A percentile compares a stretch with the other conserved stretches of the same genome.
phyloP scores from a whole-genome alignment of 2,329 filamentous ascomycete species.

The Talaromyces atroroseus region DNA sequence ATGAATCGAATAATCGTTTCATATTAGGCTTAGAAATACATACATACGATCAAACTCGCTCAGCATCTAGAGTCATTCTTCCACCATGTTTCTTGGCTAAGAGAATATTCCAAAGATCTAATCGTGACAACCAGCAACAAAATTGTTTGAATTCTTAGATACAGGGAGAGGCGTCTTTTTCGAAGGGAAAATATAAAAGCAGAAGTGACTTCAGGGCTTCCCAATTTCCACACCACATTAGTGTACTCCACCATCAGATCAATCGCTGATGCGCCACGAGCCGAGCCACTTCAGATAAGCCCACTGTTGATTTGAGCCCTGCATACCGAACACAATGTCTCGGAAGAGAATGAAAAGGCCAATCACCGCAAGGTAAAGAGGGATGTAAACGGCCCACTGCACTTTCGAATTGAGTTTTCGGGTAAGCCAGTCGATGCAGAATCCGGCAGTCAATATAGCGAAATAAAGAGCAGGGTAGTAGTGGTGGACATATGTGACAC shows the following conservation, averaged over 20 bases:
- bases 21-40: neutral
- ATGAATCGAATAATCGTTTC: neutral
- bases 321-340: constrained; percentile 95
- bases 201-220: neutral
- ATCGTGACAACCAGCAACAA: neutral
- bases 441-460: constrained; percentile 82
- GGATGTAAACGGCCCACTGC: constrained; percentile 64
- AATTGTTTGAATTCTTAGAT: neutral
- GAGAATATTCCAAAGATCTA: neutral
- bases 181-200: neutral
- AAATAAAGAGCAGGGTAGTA: constrained; percentile 99
- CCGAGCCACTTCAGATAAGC: constrained; percentile 90
- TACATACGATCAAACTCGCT: neutral
- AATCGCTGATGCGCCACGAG: constrained; percentile 75
- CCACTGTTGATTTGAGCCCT: constrained; percentile 76
- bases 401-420: constrained; percentile 59
- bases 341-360: constrained; percentile 86
- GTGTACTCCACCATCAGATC: constrained; percentile 6
- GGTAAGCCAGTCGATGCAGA: constrained; percentile 79
- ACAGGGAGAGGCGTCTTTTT: neutral
- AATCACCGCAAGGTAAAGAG: constrained; percentile 68
- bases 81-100: neutral
- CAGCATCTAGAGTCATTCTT: too few species aligned
- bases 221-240: neutral
- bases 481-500: constrained; percentile 98